Evolutionary conservation across 306 rosid species (phyloP).

Genomic region (Cercis canadensis): DNA sequence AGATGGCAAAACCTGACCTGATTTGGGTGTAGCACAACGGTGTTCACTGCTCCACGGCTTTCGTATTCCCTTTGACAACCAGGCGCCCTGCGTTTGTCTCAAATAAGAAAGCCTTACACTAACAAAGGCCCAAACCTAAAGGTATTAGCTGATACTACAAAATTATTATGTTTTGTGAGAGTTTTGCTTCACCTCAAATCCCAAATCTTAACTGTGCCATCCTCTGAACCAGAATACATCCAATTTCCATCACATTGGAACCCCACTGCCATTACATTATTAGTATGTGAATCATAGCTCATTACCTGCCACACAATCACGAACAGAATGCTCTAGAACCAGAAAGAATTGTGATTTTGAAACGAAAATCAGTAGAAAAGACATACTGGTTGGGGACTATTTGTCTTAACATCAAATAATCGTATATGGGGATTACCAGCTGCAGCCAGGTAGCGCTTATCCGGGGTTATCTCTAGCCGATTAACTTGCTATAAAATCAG

Average conservation of each 20-base stretch:
- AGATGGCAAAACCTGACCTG: conserved; percentile 62
- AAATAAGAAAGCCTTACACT: conserved; percentile 32
- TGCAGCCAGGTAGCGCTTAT: conserved; percentile 88
- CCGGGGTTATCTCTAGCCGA: conserved; percentile 96
- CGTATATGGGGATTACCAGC: conserved; percentile 99
- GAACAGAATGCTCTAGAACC: conserved; percentile 18
- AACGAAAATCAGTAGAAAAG: conserved; percentile 11
- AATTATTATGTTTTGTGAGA: neutral
- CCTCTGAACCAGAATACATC: conserved; percentile 99
- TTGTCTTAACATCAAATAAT: conserved; percentile 90
- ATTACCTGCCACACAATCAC: conserved; percentile 63
- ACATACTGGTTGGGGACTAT: conserved; percentile 91
- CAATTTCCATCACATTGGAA: conserved; percentile 99
- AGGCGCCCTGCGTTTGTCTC: conserved; percentile 74
- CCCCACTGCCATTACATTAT: conserved; percentile 97
- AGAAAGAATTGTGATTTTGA: neutral
- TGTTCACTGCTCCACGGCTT: conserved; percentile 97
- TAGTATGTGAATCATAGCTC: conserved; percentile 96
- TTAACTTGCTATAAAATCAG: conserved; percentile 77
- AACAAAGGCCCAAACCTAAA: conserved; percentile 9
- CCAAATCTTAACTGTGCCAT: conserved; percentile 99
- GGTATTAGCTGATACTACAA: conserved; percentile 4
- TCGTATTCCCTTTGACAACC: conserved; percentile 99
- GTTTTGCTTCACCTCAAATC: conserved; percentile 74
- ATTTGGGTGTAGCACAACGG: conserved; percentile 97